Conservation (phyloP, 306 rosid species). For the Hippophae tibetana region DNA sequence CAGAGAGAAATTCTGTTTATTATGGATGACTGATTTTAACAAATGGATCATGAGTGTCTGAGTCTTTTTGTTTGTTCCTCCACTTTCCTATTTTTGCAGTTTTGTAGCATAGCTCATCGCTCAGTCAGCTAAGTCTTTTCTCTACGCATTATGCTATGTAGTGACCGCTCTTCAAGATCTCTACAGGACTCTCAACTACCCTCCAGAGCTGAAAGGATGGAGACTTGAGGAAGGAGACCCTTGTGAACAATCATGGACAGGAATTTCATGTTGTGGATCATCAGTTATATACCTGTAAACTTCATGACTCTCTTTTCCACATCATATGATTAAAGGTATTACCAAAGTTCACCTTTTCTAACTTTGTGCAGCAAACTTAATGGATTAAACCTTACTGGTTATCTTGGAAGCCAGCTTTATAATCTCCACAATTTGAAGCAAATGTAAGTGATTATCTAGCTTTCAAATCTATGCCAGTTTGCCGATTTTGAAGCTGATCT, state of each 20-base stretch:
- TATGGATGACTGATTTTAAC: no score
- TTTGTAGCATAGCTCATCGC: not conserved
- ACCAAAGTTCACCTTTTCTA: conserved; percentile 10
- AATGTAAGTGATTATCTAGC: conserved; percentile 38
- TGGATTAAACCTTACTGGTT: conserved; percentile 70
- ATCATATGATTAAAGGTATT: conserved; percentile 1
- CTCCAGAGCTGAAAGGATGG: conserved; percentile 59
- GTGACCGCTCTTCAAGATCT: conserved; percentile 57
- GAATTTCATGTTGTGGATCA: conserved; percentile 69
- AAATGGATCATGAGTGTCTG: no score
- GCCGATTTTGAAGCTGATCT: not conserved
- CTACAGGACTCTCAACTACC: conserved; percentile 48
- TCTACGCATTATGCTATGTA: conserved; percentile 19
- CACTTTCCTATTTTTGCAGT: not conserved
- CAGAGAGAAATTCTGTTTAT: no score
- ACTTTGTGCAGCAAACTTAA: conserved; percentile 49
- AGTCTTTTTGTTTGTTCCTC: not conserved
- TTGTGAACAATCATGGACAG: conserved; percentile 77
- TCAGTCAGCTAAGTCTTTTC: no score
- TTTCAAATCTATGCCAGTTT: not conserved
- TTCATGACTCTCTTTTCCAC: conserved; percentile 4
- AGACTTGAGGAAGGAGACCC: conserved; percentile 56
- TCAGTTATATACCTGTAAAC: conserved; percentile 75
- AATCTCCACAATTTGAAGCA: conserved; percentile 58
- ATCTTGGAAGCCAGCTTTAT: conserved; percentile 50